These are phyloP conservation scores for Xylariaceae sp. DNA, from an alignment of 2,329 filamentous ascomycete species.

Conservation along the genomic window DNA sequence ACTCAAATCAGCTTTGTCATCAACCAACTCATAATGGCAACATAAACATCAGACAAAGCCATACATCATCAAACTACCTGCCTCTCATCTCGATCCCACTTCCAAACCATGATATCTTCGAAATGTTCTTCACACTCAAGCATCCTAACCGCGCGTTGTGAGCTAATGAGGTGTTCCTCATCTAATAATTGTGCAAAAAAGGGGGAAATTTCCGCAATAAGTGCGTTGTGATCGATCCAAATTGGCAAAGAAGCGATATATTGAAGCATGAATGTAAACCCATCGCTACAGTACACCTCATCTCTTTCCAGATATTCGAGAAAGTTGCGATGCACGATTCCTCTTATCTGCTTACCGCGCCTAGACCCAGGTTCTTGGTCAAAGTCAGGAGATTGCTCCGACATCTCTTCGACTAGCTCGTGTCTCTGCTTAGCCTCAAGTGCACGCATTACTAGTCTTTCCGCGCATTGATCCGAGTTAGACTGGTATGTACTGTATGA, in stretches of 20 bases:
- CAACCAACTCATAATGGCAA: no score
- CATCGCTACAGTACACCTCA: background rate
- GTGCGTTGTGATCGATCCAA: conserved; percentile 10
- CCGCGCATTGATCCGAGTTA: background rate
- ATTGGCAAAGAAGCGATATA: conserved; percentile 19
- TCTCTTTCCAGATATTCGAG: background rate
- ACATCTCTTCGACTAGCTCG: background rate
- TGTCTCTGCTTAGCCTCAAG: background rate
- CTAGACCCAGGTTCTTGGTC: background rate
- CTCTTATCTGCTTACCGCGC: conserved; percentile 2
- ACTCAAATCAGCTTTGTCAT: no score
- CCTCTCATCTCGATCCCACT: background rate
- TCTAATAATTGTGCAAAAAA: conserved; percentile 12
- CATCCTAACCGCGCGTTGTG: conserved; percentile 1
- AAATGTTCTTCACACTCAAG: conserved; percentile 12
- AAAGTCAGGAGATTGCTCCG: background rate
- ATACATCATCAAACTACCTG: background rate
- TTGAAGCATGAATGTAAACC: conserved; percentile 3
- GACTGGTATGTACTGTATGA: background rate
- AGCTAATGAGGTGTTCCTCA: conserved; percentile 7
- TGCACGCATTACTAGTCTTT: background rate
- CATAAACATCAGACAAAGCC: background rate
- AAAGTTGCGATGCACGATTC: background rate
- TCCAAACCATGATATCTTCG: conserved; percentile 20
- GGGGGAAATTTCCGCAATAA: conserved; percentile 4